Evolutionary conservation across 176 grass and related monocot species (phyloP), one percentile per base, ranked within the genome.

Genomic region (Dactylis glomerata): DNA sequence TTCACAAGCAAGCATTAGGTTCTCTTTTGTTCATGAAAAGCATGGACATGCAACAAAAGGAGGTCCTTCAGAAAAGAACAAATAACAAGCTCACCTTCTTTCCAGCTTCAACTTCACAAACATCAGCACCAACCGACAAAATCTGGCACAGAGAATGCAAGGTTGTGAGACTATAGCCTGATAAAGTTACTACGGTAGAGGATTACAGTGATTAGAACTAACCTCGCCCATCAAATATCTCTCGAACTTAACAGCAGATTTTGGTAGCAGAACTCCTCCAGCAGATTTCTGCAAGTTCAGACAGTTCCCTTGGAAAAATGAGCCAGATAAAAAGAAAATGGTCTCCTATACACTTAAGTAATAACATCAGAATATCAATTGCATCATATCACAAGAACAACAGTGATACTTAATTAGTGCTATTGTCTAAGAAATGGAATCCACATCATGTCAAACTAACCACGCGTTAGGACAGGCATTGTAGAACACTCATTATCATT

Each of bases 141-240:
- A 99, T 96, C 93, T 96, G 79, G 8, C 12, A 86, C 78, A 32
- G 17, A 30, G 0, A 68, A 32, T 40, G 24, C 1, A 55, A 70
- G 19, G 28, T 52, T 37, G 12, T 62, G 16, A 3, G 52, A 69
- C 1, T 59, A 57, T 20, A 73, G 1, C 16, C 20, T 36, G n/a
- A 6, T 20, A 7, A 77, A 73, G 27, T 16, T 82, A 36, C 58
- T 40, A 36, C 6, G 57, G 1, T 5, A 77, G 2, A 20, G 28
- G 26, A 52, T 3, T 45, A 78, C 22, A 74, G n/a, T 31, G 32
- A 22, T 13, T 44, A 77, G 4, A 85, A 34, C 88, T 84, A 79
- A 94, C 96, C 93, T 99, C 93, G 13, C 96, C 96, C 96, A 99
- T 96, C 77, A 99, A 84, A 73, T 99, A 99, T 37, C 93, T 89